phyloP scores from a whole-genome alignment of 306 rosid genomes.

The Castanea mollissima region DNA sequence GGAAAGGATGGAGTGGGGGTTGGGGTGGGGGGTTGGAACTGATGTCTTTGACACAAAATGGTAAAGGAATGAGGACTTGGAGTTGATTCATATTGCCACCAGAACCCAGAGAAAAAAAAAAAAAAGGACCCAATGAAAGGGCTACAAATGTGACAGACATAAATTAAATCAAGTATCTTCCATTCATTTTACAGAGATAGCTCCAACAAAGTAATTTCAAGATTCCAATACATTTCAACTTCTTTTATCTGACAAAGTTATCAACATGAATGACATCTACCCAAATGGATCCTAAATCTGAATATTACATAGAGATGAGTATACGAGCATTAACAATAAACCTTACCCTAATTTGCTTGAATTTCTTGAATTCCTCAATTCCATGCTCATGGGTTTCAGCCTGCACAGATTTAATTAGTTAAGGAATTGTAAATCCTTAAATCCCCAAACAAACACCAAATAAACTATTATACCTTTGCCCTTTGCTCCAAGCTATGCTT shows the following conservation, averaged over 20 bases:
- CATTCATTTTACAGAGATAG: too few species aligned
- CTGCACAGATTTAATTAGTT: slow-evolving; percentile 36
- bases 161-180: too few species aligned
- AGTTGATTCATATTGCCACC: too few species aligned
- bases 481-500: slow-evolving; percentile 87
- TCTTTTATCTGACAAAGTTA: not conserved
- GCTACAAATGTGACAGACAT: too few species aligned
- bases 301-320: not conserved
- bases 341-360: slow-evolving; percentile 86
- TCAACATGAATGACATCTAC: not conserved
- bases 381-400: slow-evolving; percentile 91
- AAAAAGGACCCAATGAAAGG: too few species aligned
- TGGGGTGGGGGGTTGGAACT: too few species aligned
- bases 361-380: slow-evolving; percentile 74
- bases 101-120: too few species aligned
- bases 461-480: slow-evolving; percentile 61
- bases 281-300: not conserved
- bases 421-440: slow-evolving; percentile 6
- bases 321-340: not conserved
- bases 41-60: too few species aligned
- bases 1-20: too few species aligned
- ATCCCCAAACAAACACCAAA: slow-evolving; percentile 4
- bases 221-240: too few species aligned
- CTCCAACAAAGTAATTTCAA: too few species aligned
- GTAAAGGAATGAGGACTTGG: too few species aligned